Base-by-base conservation (phyloP, 768 basidiomycete species). In the Hygrocybe punicea region DNA sequence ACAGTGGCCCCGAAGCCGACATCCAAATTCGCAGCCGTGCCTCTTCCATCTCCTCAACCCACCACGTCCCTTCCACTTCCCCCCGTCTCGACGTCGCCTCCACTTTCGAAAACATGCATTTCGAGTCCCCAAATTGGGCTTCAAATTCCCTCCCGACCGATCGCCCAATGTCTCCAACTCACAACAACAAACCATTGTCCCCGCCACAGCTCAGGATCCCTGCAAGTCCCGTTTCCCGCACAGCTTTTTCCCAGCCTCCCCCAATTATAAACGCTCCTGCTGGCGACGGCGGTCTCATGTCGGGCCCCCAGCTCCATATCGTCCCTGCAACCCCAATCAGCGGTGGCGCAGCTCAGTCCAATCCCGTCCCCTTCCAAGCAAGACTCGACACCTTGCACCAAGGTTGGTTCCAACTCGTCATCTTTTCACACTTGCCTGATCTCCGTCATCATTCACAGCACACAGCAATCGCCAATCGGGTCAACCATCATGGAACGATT, bases 321-420 rank as follows among this genome's bases (percentile, higher is more conserved):
- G 89, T 91, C 6, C 91, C 91, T 40, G 88, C 90, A 19, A 93
- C 91, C 3, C 91, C 91, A 7, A 78, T 93, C 55, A 82, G 81
- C 58, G 85, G 84, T 44, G 84, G 82, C 19, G 84, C 74, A 35
- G 78, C 73, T 24, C 73, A 73, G 36, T 71, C 73, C 9, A 76
- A 78, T 57, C 67, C 74, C 37, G 78, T 73, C 36, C 77, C 81
- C 39, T 87, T 85, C 75, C 80, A 81, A 61, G 72, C 75, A 35
- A 74, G 77, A 48, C 68, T 81, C 61, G 69, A 78, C 58, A 77
- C 78, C 16, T 73, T 86, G 50, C 75, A 77, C 61, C 81, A 82
- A 73, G 80, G 83, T 83, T 58, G 69, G 81, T 78, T 48, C 33
- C 56, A 53, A 53, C 53, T 58, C 46, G 59, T 25, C 25, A 42